These are phyloP conservation scores for Encephalitozoon hellem DNA, from an alignment of 371 early-diverging fungal species.

Conservation along the genomic window DNA sequence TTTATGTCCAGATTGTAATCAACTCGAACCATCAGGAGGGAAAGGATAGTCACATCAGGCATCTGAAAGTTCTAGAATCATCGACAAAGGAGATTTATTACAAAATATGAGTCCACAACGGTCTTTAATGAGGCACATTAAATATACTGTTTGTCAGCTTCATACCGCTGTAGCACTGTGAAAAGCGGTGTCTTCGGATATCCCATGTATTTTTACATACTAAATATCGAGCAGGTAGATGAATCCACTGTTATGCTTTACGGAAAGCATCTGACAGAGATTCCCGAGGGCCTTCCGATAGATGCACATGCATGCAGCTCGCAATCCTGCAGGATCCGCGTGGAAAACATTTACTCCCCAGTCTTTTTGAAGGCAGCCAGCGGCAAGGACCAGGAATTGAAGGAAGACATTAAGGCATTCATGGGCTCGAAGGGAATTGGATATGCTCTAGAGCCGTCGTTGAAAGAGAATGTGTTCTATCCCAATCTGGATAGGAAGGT, in stretches of 20 bases:
- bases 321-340: not conserved
- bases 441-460: not conserved
- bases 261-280: slow-evolving; percentile 12
- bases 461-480: slow-evolving; percentile 49
- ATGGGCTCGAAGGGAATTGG: not conserved
- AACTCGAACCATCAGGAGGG: slow-evolving; percentile 75
- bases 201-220: slow-evolving; percentile 54
- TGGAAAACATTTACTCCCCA: slow-evolving; percentile 34
- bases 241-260: slow-evolving; percentile 29
- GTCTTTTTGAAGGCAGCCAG: slow-evolving; percentile 7
- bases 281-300: not conserved
- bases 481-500: slow-evolving; percentile 6
- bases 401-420: slow-evolving; percentile 3
- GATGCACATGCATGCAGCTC: not conserved
- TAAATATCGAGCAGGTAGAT: slow-evolving; percentile 21
- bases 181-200: not conserved
- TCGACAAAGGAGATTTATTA: slow-evolving; percentile 25
- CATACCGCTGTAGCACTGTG: not conserved
- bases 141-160: not conserved
- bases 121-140: not conserved
- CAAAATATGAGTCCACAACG: not conserved
- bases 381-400: not conserved
- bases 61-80: slow-evolving; percentile 63
- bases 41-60: slow-evolving; percentile 75
- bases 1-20: slow-evolving; percentile 69